Base-by-base conservation (phyloP, 176 grass and related monocot species). In the barley (Hordeum vulgare) region DNA sequence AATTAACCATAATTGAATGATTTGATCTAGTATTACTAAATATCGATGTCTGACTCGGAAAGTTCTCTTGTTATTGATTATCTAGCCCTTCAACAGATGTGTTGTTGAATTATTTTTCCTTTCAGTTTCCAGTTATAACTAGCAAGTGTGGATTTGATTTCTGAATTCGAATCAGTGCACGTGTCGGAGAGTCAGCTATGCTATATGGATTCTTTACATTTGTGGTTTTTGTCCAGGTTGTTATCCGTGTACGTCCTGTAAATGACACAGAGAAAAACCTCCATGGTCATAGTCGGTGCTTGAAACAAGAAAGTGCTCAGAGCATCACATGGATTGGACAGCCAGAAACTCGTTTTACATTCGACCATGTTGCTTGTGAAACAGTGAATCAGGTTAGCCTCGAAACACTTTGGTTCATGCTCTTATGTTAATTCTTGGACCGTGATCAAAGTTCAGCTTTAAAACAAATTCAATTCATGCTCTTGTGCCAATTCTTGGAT, bases 331-430 rank as follows among this genome's bases (percentile, higher is more conserved):
- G 96, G 96, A 90, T 92, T 45, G 93, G 93, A 54, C 87, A 93
- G 53, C 96, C 90, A 13, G 93, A 98, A 91, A 85, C 80, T 24
- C 71, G 77, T 66, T 98, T 93, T 84, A 88, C 84, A 45, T 98
- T 98, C 41, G 96, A 98, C 62, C 92, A 98, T 54, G 96, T 95
- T 75, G 91, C 96, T 27, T 98, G 96, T 82, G 96, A 98, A 93
- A 79, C 91, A 71, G 82, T 98, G 66, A 91, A 95, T 76, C 96
- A 98, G 96, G 96, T 98, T 54, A 44, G 74, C 42, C n/a, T 75
- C 17, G 20, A 36, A 89, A 41, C 5, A 73, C 11, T 84, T 85
- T 29, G 53, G 29, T 40, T n/a, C 57, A 77, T 41, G 72, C 20
- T 20, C 27, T 40, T 14, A 34, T 72, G 69, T 13, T 80, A 82